Evolutionary conservation across 495 filamentous ascomycete species (phyloP), one percentile per base, ranked within the genome.

Genomic region (Letharia columbiana): DNA sequence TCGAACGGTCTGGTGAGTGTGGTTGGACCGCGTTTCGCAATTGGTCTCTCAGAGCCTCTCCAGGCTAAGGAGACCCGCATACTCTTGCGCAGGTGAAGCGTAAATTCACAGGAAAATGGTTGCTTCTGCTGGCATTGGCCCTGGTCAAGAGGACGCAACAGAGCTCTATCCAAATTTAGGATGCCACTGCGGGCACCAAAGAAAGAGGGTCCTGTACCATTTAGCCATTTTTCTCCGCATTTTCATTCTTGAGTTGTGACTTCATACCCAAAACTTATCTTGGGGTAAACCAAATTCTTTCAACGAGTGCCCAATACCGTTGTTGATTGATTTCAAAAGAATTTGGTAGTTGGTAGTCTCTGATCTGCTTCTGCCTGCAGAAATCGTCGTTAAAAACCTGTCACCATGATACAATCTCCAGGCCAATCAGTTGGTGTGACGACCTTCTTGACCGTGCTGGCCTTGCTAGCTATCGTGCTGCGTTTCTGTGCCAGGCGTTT

Each of bases 401-500:
- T 42, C n/a, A 61, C 11, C 10, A 63, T 54, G 49, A 45, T 2
- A 15, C 33, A 63, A 54, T 63, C 61, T 17, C 61, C 61, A 13
- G 45, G 61, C 13, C 40, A 63, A 40, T 7, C 37, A 3, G 12
- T 45, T 33, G 61, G 33, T 37, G 37, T 54, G 35, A 47, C 61
- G 28, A 41, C 18, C 15, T 42, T 63, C 20, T 54, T 63, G 41
- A 6, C 15, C 11, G 4, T 54, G 0, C 39, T 63, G 37, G 61
- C 61, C 13, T 17, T 54, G 12, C 0, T 54, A 23, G 49, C 61
- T 3, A 47, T 63, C 11, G 28, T 39, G n/a, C 49, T 63, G 35
- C 61, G 61, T 35, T 54, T 63, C 45, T 52, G 45, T 37, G 42
- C 61, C n/a, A 28, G 61, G 37, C 61, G 45, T 23, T 47, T 63